Evolutionary conservation across 2,329 filamentous ascomycete species (phyloP).

Genomic region (Helotiales sp.): DNA sequence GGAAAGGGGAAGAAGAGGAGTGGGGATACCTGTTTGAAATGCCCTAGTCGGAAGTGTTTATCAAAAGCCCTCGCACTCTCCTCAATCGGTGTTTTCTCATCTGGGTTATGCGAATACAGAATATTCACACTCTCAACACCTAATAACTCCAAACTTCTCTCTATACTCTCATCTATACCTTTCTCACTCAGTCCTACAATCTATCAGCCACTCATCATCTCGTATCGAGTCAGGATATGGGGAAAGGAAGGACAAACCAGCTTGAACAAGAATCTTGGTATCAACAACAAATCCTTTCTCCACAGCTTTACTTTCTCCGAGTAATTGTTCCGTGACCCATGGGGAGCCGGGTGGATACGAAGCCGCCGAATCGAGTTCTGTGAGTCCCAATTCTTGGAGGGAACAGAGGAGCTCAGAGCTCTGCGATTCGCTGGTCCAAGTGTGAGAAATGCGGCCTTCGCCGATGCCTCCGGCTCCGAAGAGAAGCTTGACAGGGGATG

Average conservation of each 20-base stretch:
- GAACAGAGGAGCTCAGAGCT: background rate
- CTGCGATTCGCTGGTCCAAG: conserved; percentile 4
- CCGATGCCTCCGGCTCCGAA: conserved; percentile 15
- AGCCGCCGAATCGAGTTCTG: conserved; percentile 11
- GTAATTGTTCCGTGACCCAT: conserved; percentile 14
- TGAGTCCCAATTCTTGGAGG: background rate
- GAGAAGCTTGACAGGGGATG: background rate
- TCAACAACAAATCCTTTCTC: conserved; percentile 12
- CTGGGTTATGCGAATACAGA: conserved; percentile 72
- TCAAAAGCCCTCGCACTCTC: conserved; percentile 52
- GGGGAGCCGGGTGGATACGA: conserved; percentile 9
- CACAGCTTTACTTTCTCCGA: conserved; percentile 9
- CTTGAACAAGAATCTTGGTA: conserved; percentile 10
- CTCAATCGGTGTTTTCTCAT: conserved; percentile 66
- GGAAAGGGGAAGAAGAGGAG: too few species aligned
- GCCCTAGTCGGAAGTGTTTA: conserved; percentile 5
- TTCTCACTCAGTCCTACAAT: background rate
- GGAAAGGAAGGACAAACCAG: background rate
- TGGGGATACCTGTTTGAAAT: conserved; percentile 12
- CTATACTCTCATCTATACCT: conserved; percentile 10
- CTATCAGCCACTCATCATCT: background rate
- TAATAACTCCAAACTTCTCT: conserved; percentile 13
- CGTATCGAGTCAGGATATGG: background rate
- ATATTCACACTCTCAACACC: conserved; percentile 59
- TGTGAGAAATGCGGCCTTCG: conserved; percentile 9